Evolutionary conservation across 2,329 filamentous ascomycete genomes (phyloP).

Genomic region (Colletotrichum costaricense): DNA sequence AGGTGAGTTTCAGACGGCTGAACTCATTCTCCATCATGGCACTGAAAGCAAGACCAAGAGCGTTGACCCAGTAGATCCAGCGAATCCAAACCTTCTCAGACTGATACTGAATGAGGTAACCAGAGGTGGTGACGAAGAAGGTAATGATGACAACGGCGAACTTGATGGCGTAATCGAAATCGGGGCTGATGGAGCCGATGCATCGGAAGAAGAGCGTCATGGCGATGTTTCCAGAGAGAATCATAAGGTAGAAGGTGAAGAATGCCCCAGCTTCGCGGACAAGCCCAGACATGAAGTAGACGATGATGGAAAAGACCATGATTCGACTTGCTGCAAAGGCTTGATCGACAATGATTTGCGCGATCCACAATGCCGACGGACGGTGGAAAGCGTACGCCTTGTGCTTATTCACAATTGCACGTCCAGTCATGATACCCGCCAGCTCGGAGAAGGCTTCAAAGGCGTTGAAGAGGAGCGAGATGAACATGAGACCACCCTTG

Average conservation of each 20-base stretch:
- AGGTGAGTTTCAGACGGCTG: constrained; percentile 73
- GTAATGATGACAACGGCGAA: constrained; percentile 84
- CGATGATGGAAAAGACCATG: constrained; percentile 77
- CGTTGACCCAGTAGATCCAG: constrained; percentile 85
- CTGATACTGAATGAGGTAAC: constrained; percentile 86
- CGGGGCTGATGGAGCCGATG: constrained; percentile 78
- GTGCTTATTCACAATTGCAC: constrained; percentile 86
- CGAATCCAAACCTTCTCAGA: constrained; percentile 79
- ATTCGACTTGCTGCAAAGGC: constrained; percentile 79
- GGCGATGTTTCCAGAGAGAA: constrained; percentile 74
- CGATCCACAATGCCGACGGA: constrained; percentile 85
- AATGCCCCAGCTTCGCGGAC: constrained; percentile 79
- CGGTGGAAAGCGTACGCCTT: constrained; percentile 85
- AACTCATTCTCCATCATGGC: constrained; percentile 92
- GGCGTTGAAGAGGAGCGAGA: constrained; percentile 85
- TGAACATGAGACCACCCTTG: constrained; percentile 84
- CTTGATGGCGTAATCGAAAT: constrained; percentile 89
- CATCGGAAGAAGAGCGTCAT: constrained; percentile 85
- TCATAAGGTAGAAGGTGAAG: constrained; percentile 80
- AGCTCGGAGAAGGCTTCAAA: constrained; percentile 88
- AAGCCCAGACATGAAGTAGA: constrained; percentile 83
- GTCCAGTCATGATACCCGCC: constrained; percentile 78
- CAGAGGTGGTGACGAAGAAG: constrained; percentile 82
- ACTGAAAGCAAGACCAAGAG: constrained; percentile 79
- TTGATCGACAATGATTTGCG: constrained; percentile 83